phyloP scores from a whole-genome alignment of 768 basidiomycete species.

The Multifurca ochricompacta region DNA sequence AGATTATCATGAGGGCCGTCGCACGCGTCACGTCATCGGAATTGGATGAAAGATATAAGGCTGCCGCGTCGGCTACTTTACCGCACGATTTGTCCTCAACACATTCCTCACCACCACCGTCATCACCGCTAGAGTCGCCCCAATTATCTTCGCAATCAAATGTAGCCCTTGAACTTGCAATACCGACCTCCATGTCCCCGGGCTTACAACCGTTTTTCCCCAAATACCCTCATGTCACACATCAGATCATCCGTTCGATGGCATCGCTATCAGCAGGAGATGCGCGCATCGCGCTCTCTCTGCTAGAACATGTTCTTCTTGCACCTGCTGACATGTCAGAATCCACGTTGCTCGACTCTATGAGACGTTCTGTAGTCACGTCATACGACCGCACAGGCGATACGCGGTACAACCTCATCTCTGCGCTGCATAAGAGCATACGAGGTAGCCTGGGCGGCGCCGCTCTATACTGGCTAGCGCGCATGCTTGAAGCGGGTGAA shows the following conservation, averaged over 20 bases:
- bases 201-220: slow-evolving; percentile 18
- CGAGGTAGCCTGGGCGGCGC: slow-evolving; percentile 70
- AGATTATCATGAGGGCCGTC: slow-evolving; percentile 51
- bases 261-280: slow-evolving; percentile 57
- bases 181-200: neutral
- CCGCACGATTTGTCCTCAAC: neutral
- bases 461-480: slow-evolving; percentile 83
- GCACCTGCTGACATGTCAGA: slow-evolving; percentile 37
- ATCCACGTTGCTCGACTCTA: slow-evolving; percentile 42
- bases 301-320: slow-evolving; percentile 63
- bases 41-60: neutral
- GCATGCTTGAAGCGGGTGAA: slow-evolving; percentile 73
- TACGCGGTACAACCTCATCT: slow-evolving; percentile 72
- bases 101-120: neutral
- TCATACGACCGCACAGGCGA: slow-evolving; percentile 75
- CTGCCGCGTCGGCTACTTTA: neutral
- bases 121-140: slow-evolving; percentile 5
- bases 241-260: slow-evolving; percentile 41
- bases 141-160: slow-evolving; percentile 15
- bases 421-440: slow-evolving; percentile 77
- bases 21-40: slow-evolving; percentile 25
- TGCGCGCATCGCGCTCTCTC: slow-evolving; percentile 71
- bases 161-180: slow-evolving; percentile 1
- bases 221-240: slow-evolving; percentile 36
- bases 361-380: slow-evolving; percentile 56